phyloP scores from a whole-genome alignment of 2,329 filamentous ascomycete genomes.

The Stachybotrys chartarum region DNA sequence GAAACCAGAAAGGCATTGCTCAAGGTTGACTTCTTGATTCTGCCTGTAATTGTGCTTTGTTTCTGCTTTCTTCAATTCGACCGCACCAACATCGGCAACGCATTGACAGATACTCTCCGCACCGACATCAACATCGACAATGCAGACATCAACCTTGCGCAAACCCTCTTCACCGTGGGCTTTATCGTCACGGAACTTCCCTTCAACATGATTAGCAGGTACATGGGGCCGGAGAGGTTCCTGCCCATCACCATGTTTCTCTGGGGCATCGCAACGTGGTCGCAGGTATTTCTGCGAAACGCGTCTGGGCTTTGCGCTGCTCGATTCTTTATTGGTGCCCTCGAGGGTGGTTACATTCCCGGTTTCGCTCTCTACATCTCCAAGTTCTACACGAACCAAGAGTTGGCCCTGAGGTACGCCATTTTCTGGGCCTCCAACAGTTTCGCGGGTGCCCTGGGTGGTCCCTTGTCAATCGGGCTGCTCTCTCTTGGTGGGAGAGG shows the following conservation, averaged over 20 bases:
- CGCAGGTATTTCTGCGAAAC: slow-evolving; percentile 18
- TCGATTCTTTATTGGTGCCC: slow-evolving; percentile 19
- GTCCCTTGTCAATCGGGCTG: slow-evolving; percentile 17
- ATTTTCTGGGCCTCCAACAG: slow-evolving; percentile 22
- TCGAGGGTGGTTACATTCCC: slow-evolving; percentile 24
- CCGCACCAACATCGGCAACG: slow-evolving; percentile 37
- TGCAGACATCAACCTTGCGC: slow-evolving; percentile 43
- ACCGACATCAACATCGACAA: slow-evolving; percentile 40
- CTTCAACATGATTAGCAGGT: slow-evolving; percentile 19
- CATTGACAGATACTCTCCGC: slow-evolving; percentile 42
- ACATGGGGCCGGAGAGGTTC: slow-evolving; percentile 18
- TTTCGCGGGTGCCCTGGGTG: slow-evolving; percentile 17
- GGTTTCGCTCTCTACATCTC: slow-evolving; percentile 23
- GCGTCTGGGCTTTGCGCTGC: slow-evolving; percentile 14
- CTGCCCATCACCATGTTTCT: slow-evolving; percentile 20
- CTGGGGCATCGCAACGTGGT: slow-evolving; percentile 21
- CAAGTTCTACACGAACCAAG: slow-evolving; percentile 19
- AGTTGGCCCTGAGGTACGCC: slow-evolving; percentile 17
- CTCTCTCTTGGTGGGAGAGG: slow-evolving; percentile 15
- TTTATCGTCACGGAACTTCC: slow-evolving; percentile 37
- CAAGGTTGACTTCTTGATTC: slow-evolving; percentile 18
- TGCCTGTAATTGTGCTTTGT: slow-evolving; percentile 21
- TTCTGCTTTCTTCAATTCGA: slow-evolving; percentile 26
- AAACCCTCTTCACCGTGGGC: slow-evolving; percentile 41
- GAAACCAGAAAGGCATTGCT: slow-evolving; percentile 10